Evolutionary conservation across 2,329 filamentous ascomycete genomes (phyloP), one percentile per base, ranked within the genome.

Genomic region (Pezicula neosporulosa): DNA sequence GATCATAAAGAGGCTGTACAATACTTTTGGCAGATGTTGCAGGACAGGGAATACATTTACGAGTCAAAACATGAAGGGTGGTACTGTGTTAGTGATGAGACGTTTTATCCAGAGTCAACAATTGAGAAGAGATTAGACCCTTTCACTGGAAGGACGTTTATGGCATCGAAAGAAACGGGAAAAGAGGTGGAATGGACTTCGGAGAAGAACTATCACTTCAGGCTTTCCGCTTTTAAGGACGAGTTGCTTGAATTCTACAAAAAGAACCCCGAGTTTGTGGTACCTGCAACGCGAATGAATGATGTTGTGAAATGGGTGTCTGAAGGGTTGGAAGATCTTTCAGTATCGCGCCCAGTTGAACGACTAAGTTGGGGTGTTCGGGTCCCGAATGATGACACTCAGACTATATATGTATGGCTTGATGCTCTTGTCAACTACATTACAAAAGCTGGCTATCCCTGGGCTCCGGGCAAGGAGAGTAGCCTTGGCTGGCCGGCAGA

Each of bases 321-420:
- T 51, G 78, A 85, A 48, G 86, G 90, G 6, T 78, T 99, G 1
- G 82, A 89, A 62, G 94, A 99, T 66, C 77, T 99, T 13, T 97
- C 91, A 3, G 82, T 97, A 47, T 97, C 93, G 2, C 80, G 95
- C 27, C 94, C 94, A 0, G 75, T 80, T 3, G 82, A 86, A 49
- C 81, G 94, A 44, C 71, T 97, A 38, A 80, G 75, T 21, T 99
- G 94, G 94, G 94, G 94, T 3, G 88, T 99, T 51, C 84, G 78
- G 6, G 94, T 97, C 24, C 94, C 94, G 0, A 86, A 85, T 48
- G 94, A 99, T 63, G 74, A 81, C 0, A 82, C 76, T 16, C 94
- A 97, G 70, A 97, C 92, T 3, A 93, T 99, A 52, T 99, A 99
- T 64, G 95, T 99, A 30, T 99, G 94, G 94, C 80, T 99, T 0